These are phyloP conservation scores for Lactarius psammicola DNA, from an alignment of 768 basidiomycete genomes.

Conservation along the genomic window DNA sequence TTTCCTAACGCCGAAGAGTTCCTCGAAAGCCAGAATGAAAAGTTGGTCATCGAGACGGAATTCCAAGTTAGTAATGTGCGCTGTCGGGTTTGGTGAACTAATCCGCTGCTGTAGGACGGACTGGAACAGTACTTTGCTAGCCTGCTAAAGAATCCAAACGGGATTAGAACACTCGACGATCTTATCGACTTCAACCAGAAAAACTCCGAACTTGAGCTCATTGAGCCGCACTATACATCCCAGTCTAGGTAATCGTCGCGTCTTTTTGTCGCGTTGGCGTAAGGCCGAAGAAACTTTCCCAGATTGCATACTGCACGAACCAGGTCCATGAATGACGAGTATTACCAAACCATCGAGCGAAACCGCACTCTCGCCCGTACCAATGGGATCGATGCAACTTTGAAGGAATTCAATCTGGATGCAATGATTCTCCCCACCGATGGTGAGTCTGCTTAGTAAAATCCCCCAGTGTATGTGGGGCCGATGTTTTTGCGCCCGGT, in stretches of 20 bases:
- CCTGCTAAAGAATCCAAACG: constrained; percentile 53
- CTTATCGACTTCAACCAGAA: constrained; percentile 56
- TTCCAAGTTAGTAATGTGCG: constrained; percentile 48
- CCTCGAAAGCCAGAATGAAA: constrained; percentile 48
- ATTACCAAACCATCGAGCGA: constrained; percentile 41
- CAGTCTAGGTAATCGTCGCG: constrained; percentile 36
- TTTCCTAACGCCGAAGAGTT: constrained; percentile 52
- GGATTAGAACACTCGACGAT: constrained; percentile 54
- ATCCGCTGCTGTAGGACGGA: not conserved
- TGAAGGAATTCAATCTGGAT: constrained; percentile 48
- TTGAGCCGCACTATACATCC: constrained; percentile 37
- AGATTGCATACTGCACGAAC: constrained; percentile 2
- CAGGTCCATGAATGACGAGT: constrained; percentile 33
- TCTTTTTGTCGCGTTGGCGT: not conserved
- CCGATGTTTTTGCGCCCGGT: not conserved
- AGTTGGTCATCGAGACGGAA: constrained; percentile 51
- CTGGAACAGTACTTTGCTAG: constrained; percentile 48
- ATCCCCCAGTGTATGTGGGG: not conserved
- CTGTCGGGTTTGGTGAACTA: not conserved
- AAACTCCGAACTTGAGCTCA: constrained; percentile 50
- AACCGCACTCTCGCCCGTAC: constrained; percentile 42
- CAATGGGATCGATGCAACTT: constrained; percentile 52
- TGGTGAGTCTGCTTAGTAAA: constrained; percentile 22
- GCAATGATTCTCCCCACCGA: constrained; percentile 50
- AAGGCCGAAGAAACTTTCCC: not conserved